These are phyloP conservation scores for Paramecium primaurelia DNA, from an alignment of 73 alveolate species.

Conservation along the genomic window DNA sequence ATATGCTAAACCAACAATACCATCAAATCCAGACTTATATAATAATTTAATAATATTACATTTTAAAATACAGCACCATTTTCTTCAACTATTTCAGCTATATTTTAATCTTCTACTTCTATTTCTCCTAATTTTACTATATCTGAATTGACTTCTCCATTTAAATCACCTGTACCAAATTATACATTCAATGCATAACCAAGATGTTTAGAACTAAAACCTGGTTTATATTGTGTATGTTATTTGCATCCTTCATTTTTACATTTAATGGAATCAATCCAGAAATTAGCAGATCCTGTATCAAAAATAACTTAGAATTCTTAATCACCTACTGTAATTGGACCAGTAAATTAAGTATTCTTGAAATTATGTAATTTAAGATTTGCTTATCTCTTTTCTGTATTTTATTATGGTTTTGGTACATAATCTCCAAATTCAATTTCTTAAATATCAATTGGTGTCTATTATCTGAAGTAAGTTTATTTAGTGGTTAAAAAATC, in stretches of 20 bases:
- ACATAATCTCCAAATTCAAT: neutral
- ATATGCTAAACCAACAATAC: conserved; percentile 77
- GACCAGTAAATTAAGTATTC: conserved; percentile 57
- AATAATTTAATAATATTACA: neutral
- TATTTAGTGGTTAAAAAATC: conserved; percentile 32
- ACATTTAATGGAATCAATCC: conserved; percentile 67
- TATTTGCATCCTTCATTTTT: conserved; percentile 56
- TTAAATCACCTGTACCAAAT: conserved; percentile 62
- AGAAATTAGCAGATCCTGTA: conserved; percentile 72
- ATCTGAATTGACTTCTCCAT: conserved; percentile 66
- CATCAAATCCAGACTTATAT: conserved; percentile 47
- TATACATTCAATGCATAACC: conserved; percentile 51
- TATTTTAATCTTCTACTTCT: conserved; percentile 52
- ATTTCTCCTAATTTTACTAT: conserved; percentile 63
- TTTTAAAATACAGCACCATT: conserved; percentile 70
- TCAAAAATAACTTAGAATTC: conserved; percentile 76
- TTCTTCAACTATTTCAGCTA: conserved; percentile 77
- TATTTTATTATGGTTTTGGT: neutral
- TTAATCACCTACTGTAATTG: conserved; percentile 70
- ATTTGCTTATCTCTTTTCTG: neutral
- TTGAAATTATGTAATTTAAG: conserved; percentile 42
- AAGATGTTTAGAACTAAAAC: neutral
- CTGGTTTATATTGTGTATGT: conserved; percentile 52
- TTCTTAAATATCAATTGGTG: neutral
- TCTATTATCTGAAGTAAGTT: conserved; percentile 23